phyloP scores from a whole-genome alignment of 768 basidiomycete species.

The Collybia sp. region DNA sequence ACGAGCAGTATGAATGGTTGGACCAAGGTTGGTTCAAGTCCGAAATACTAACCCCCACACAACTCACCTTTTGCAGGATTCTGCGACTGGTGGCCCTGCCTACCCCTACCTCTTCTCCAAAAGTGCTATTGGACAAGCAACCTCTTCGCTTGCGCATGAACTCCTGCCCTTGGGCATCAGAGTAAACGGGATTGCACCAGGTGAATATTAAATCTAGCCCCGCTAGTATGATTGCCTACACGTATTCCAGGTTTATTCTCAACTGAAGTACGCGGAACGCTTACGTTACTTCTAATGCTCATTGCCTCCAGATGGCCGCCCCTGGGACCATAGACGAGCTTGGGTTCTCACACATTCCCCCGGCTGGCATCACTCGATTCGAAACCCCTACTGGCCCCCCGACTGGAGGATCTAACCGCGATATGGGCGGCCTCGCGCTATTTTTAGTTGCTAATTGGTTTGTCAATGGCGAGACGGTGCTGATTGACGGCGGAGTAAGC shows the following conservation, averaged over 20 bases:
- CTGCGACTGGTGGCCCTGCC: conserved; percentile 30
- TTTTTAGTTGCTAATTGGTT: conserved; percentile 42
- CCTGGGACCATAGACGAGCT: conserved; percentile 17
- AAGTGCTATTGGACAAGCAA: conserved; percentile 42
- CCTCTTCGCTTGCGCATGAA: conserved; percentile 41
- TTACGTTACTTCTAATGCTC: background rate
- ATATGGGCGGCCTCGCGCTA: conserved; percentile 38
- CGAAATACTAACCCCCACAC: background rate
- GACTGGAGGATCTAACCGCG: conserved; percentile 30
- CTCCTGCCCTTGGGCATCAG: conserved; percentile 40
- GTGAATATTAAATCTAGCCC: conserved; percentile 1
- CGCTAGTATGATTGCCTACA: background rate
- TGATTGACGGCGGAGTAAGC: conserved; percentile 47
- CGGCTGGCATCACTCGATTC: conserved; percentile 17
- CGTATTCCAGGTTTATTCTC: conserved; percentile 18
- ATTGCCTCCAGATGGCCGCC: conserved; percentile 20
- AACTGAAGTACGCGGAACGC: conserved; percentile 12
- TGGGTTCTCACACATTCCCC: conserved; percentile 17
- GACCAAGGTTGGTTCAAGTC: conserved; percentile 32
- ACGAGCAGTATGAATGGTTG: conserved; percentile 50
- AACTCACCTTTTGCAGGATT: conserved; percentile 22
- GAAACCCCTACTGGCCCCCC: conserved; percentile 25
- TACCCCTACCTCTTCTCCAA: conserved; percentile 47
- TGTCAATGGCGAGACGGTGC: conserved; percentile 43
- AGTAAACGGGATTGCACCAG: conserved; percentile 46